Evolutionary conservation across 108 stramenopile species (phyloP).

Genomic region (Cyclostephanos tholiformis): DNA sequence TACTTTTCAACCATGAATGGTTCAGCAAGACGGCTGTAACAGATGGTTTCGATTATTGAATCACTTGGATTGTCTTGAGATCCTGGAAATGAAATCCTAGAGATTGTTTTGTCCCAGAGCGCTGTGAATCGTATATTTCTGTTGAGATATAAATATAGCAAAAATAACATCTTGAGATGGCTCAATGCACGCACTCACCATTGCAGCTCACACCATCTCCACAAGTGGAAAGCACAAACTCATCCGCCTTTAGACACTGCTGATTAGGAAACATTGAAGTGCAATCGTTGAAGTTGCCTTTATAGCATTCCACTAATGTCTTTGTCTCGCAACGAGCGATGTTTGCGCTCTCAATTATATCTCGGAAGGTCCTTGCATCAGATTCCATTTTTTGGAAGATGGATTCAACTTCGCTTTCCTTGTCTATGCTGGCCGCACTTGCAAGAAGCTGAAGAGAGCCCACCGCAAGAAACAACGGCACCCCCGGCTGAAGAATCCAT

Average conservation of each 20-base stretch:
- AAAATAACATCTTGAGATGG: not conserved
- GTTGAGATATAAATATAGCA: not conserved
- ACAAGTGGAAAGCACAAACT: conserved; percentile 16
- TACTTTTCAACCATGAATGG: conserved; percentile 33
- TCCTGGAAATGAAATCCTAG: conserved; percentile 16
- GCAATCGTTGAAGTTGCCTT: conserved; percentile 32
- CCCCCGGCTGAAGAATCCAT: not conserved
- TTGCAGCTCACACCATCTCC: conserved; percentile 22
- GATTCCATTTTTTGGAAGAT: conserved; percentile 23
- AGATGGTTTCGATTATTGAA: conserved; percentile 24
- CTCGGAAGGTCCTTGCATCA: conserved; percentile 18
- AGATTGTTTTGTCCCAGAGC: conserved; percentile 16
- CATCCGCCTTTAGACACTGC: conserved; percentile 15
- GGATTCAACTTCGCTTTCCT: conserved; percentile 10
- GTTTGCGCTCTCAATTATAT: conserved; percentile 23
- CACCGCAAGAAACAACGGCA: not conserved
- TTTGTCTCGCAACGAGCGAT: conserved; percentile 12
- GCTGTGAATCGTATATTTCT: not conserved
- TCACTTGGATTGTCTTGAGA: not conserved
- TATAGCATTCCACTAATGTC: conserved; percentile 13
- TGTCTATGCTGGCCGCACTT: not conserved
- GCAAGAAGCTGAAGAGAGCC: conserved; percentile 3
- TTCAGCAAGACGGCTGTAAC: conserved; percentile 34
- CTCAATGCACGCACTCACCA: conserved; percentile 10
- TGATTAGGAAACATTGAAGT: conserved; percentile 19